Evolutionary conservation across 1,284 basidiomycete species (phyloP).

Genomic region (Malassezia pachydermatis): DNA sequence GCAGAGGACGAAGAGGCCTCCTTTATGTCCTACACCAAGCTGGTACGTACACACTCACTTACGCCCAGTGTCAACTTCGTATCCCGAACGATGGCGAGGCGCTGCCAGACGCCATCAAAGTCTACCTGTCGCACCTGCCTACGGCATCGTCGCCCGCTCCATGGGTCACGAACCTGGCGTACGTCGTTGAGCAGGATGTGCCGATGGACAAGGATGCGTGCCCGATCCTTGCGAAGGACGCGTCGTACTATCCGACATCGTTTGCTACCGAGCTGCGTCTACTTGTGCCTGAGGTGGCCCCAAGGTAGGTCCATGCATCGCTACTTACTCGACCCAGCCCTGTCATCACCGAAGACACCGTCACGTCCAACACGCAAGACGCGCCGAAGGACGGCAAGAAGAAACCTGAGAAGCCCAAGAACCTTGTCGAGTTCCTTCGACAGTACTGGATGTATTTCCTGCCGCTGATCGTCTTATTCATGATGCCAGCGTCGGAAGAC

Average conservation of each 20-base stretch:
- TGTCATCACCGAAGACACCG: too few relatives aligned
- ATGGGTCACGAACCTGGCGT: neutral
- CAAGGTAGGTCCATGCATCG: neutral
- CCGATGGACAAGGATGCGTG: neutral
- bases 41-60: slow-evolving; percentile 3
- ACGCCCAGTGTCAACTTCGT: slow-evolving; percentile 14
- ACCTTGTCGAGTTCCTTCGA: slow-evolving; percentile 22
- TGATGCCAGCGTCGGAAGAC: slow-evolving; percentile 23
- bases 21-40: slow-evolving; percentile 2
- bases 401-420: slow-evolving; percentile 21
- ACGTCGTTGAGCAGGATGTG: neutral
- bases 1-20: neutral
- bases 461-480: slow-evolving; percentile 24
- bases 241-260: neutral
- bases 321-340: neutral
- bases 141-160: neutral
- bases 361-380: too few relatives aligned
- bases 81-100: neutral
- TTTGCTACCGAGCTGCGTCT: slow-evolving; percentile 4
- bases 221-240: neutral
- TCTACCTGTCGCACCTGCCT: slow-evolving; percentile 1
- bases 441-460: slow-evolving; percentile 37
- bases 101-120: slow-evolving; percentile 3
- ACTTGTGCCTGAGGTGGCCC: neutral
- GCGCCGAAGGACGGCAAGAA: slow-evolving; percentile 8